Evolutionary conservation across 371 early-diverging fungal genomes (phyloP), one percentile per base, ranked within the genome.

Genomic region (Rhizopus delemar): DNA sequence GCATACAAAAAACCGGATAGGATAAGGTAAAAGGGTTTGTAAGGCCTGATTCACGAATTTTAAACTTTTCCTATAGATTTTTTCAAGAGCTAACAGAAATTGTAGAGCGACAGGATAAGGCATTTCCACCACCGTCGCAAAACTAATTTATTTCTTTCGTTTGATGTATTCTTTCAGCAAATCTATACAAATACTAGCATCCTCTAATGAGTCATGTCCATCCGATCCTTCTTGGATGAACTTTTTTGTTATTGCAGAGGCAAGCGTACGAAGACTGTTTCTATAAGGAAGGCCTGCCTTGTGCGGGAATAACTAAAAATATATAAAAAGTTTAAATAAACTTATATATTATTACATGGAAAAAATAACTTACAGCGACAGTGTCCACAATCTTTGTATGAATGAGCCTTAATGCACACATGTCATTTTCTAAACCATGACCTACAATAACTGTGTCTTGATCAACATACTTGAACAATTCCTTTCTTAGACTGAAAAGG

Each of bases 1-100:
- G 77, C 86, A 5, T 89, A 87, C 59, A 72, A 73, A 41, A 83
- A 73, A 56, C 58, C 77, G 13, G 87, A 84, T 16, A 89, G 86
- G 59, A 62, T 83, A 36, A 74, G 62, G 77, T 73, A 74, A 60
- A 59, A 31, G 4, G 8, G 5, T 34, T 28, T 8, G 13, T 41
- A 36, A 46, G 32, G 50, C 51, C 45, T 13, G 43, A 39, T 36
- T 34, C 31, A 41, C n/a, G 15, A 9, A 9, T 39, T 39, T 39
- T 46, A 39, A 35, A 51, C 3, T 22, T 32, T 28, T 50, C 15
- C 59, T 12, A 32, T 58, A 68, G 68, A 31, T 70, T 62, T 29
- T 70, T 70, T 54, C 39, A 53, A 41, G 63, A 65, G 12, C 51
- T 70, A 6, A 38, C 39, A 28, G 22, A 41, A 3, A 12, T 65